A percentile compares a stretch with the other conserved stretches of the same genome.
These are phyloP conservation scores for Tubosaeta sp. DNA, from an alignment of 768 basidiomycete genomes.

Conservation along the genomic window DNA sequence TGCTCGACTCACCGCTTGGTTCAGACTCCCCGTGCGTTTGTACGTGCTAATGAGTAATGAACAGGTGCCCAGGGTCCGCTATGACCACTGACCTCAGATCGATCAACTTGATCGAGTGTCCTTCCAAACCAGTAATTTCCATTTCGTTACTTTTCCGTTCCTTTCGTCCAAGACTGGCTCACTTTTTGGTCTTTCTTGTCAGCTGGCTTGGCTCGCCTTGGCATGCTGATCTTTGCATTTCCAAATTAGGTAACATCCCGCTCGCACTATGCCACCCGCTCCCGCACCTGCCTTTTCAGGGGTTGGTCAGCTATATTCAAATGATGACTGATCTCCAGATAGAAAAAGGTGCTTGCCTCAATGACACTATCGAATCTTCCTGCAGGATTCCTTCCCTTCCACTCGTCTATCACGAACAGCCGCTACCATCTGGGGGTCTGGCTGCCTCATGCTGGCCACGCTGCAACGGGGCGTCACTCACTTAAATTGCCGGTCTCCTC, in stretches of 20 bases:
- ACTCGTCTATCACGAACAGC: conserved; percentile 32
- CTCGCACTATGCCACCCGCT: conserved; percentile 4
- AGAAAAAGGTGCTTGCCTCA: conserved; percentile 23
- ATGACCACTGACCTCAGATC: background rate
- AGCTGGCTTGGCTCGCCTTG: background rate
- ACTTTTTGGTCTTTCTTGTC: background rate
- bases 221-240: background rate
- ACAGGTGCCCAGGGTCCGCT: conserved; percentile 10
- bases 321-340: conserved; percentile 32
- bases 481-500: conserved; percentile 29
- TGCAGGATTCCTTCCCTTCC: conserved; percentile 26
- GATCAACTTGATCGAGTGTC: conserved; percentile 21
- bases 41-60: background rate
- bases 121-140: conserved; percentile 2
- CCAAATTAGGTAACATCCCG: background rate
- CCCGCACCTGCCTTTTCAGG: conserved; percentile 26
- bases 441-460: conserved; percentile 36
- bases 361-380: conserved; percentile 28
- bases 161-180: background rate
- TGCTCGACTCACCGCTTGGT: background rate
- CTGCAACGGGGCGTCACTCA: conserved; percentile 29
- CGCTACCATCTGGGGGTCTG: conserved; percentile 27
- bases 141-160: background rate
- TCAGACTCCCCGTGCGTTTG: background rate
- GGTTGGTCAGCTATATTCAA: conserved; percentile 22